These are phyloP conservation scores for Podila horticola DNA, from an alignment of 192 early-diverging fungal species.

Conservation along the genomic window DNA sequence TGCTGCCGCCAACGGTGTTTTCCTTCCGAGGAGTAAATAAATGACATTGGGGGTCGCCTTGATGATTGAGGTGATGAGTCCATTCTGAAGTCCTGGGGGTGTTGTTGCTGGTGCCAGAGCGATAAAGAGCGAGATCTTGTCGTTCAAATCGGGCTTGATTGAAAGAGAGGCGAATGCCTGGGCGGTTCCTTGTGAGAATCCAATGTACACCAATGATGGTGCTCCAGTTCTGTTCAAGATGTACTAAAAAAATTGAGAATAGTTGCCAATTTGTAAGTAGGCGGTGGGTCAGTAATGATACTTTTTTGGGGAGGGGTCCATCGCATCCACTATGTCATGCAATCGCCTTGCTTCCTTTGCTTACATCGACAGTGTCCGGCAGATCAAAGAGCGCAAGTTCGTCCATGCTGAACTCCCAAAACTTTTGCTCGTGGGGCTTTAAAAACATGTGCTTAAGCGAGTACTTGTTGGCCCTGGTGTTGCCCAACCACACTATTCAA, in stretches of 20 bases:
- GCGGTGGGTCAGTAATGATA: background rate
- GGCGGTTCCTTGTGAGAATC: constrained; percentile 96
- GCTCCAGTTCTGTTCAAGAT: constrained; percentile 86
- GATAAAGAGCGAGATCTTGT: constrained; percentile 89
- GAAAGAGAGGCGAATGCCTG: constrained; percentile 91
- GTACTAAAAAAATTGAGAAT: constrained; percentile 59
- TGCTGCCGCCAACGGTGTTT: constrained; percentile 78
- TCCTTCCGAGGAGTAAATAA: constrained; percentile 90
- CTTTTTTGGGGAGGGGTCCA: background rate
- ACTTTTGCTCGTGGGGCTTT: constrained; percentile 72
- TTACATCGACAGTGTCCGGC: constrained; percentile 83
- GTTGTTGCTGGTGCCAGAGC: constrained; percentile 92
- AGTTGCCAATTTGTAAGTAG: background rate
- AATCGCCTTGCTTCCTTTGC: no score
- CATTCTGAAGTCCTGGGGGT: constrained; percentile 83
- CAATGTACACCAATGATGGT: constrained; percentile 88
- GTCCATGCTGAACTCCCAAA: constrained; percentile 97
- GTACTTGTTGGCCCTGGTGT: constrained; percentile 96
- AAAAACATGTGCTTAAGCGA: constrained; percentile 82
- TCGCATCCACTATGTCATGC: no score
- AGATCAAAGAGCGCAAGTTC: constrained; percentile 89
- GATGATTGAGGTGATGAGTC: constrained; percentile 81
- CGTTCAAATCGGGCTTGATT: constrained; percentile 80
- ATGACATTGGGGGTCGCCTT: constrained; percentile 88
- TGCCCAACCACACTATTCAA: constrained; percentile 85